Evolutionary conservation across 2,329 filamentous ascomycete species (phyloP), one percentile per base, ranked within the genome.

Genomic region (Venturia aucupariae): DNA sequence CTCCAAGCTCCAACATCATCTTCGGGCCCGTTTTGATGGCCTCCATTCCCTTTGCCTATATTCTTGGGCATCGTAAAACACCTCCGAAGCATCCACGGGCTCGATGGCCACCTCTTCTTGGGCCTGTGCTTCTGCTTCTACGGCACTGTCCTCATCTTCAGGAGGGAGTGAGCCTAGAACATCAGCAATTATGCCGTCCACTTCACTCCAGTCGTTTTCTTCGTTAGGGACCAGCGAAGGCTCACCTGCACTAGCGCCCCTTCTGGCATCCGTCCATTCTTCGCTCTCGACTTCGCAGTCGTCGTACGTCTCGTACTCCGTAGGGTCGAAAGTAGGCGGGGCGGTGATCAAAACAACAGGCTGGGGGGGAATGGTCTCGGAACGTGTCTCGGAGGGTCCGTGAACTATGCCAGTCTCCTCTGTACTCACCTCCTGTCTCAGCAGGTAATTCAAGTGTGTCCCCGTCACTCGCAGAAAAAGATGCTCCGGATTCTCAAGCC

Each of bases 401-500:
- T 46, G 7, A 46, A 5, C 15, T 27, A 10, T 24, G 22, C 17
- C 10, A 3, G 3, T 27, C 22, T 15, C 10, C 2, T 51, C 22
- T 17, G 11, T 51, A 11, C 11, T 27, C 11, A 15, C 22, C 46
- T 51, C 10, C 10, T 4, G 22, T 4, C 22, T 8, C 4, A 24
- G 22, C 3, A 6, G 8, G 4, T 13, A 4, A 22, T 2, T 27
- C 4, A 11, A n/a, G 17, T n/a, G 3, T 35, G 30, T 32, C 1
- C 1, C 15, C 15, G 27, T 57, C 2, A 57, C 30, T 19, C 51
- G 13, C 3, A 27, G 51, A n/a, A 35, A 15, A 15, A 57, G 19
- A n/a, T 64, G 27, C 10, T 61, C 57, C 3, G 64, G 63, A 32
- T 67, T 70, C 1, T 63, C 44, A 8, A 70, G 48, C 77, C 76